Evolutionary conservation across 768 basidiomycete species (phyloP).

Genomic region (Kwoniella pini): DNA sequence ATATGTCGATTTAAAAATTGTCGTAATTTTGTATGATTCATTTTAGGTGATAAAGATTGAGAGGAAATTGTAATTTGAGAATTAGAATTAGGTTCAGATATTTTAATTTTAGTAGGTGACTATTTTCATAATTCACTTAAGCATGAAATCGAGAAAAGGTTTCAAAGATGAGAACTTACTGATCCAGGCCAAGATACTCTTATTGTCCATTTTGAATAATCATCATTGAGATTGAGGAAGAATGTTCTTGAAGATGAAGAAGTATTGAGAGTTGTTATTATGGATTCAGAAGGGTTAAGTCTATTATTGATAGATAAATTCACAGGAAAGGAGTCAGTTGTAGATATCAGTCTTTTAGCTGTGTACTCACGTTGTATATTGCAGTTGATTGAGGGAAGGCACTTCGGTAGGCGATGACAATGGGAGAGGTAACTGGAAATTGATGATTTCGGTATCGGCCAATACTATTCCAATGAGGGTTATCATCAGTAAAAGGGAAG

Average conservation of each 20-base stretch:
- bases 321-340: neutral
- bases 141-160: no score
- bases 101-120: slow-evolving; percentile 3
- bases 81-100: neutral
- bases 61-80: neutral
- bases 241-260: slow-evolving; percentile 4
- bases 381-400: no score
- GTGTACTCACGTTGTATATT: no score
- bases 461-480: neutral
- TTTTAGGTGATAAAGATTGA: neutral
- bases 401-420: no score
- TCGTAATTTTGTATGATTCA: neutral
- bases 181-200: slow-evolving; percentile 44
- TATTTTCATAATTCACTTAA: neutral
- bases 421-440: slow-evolving; percentile 33
- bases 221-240: neutral
- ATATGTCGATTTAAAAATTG: neutral
- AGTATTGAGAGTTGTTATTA: slow-evolving; percentile 14
- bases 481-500: neutral
- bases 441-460: slow-evolving; percentile 44
- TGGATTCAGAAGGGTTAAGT: slow-evolving; percentile 5
- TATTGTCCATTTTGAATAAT: slow-evolving; percentile 27
- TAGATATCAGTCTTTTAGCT: neutral
- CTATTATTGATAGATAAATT: neutral
- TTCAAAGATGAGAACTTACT: slow-evolving; percentile 16